Conservation (phyloP, 208 protist genomes). For the Leishmania gerbilli region DNA sequence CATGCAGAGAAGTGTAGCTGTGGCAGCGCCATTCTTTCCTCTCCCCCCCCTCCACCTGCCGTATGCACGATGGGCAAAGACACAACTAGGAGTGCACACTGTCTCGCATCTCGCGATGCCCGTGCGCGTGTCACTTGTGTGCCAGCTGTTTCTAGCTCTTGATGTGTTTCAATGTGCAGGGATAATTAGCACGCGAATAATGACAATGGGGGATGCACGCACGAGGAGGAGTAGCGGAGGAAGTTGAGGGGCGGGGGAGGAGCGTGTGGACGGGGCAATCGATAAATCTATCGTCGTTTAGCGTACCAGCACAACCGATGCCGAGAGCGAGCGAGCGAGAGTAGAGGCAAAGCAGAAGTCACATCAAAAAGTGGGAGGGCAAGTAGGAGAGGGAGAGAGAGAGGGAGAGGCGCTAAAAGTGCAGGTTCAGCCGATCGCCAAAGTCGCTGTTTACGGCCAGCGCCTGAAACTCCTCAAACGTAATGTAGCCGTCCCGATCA, state of each 20-base stretch:
- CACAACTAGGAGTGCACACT: background rate
- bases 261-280: background rate
- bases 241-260: background rate
- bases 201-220: background rate
- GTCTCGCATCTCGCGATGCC: background rate
- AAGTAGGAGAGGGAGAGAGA: background rate
- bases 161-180: background rate
- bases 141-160: background rate
- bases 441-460: slow-evolving; percentile 74
- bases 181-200: background rate
- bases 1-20: background rate
- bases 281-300: background rate
- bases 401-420: slow-evolving; percentile 46
- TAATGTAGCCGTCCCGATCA: slow-evolving; percentile 92
- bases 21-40: background rate
- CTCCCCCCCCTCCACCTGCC: background rate
- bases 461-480: slow-evolving; percentile 91
- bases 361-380: background rate
- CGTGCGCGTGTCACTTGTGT: background rate
- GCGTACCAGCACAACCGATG: background rate
- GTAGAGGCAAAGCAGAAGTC: background rate
- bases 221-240: background rate
- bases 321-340: background rate
- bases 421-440: slow-evolving; percentile 83
- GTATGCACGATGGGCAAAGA: background rate